Conservation (phyloP, 2,329 filamentous ascomycete genomes). For the Aspergillus sp. region DNA sequence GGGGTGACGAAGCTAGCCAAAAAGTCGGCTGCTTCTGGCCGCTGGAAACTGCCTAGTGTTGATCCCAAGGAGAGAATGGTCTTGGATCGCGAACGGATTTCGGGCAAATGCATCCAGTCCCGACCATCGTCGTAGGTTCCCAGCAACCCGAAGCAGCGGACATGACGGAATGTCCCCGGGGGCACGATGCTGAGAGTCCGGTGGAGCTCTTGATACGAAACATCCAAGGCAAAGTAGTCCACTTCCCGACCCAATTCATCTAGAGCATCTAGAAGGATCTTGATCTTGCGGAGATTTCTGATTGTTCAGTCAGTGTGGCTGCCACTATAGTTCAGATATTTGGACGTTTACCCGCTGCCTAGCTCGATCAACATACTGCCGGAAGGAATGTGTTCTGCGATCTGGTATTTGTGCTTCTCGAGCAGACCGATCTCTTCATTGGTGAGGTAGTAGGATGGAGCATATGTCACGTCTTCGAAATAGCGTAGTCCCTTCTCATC, state of each 20-base stretch:
- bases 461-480: conserved; percentile 32
- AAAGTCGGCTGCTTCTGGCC: conserved; percentile 8
- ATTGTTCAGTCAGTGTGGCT: neutral
- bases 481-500: conserved; percentile 26
- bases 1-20: conserved; percentile 6
- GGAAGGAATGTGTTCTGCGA: conserved; percentile 4
- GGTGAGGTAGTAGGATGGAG: conserved; percentile 12
- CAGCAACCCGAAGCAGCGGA: conserved; percentile 73
- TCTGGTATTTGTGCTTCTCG: conserved; percentile 8
- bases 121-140: conserved; percentile 87
- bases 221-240: conserved; percentile 83
- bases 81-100: conserved; percentile 40
- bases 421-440: conserved; percentile 10
- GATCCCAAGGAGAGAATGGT: conserved; percentile 15
- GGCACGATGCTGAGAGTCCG: conserved; percentile 68
- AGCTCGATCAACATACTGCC: conserved; percentile 15
- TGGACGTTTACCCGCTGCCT: conserved; percentile 14
- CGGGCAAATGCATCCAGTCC: conserved; percentile 70
- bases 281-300: conserved; percentile 71
- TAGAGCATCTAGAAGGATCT: conserved; percentile 74
- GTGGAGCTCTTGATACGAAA: conserved; percentile 73
- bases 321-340: conserved; percentile 47
- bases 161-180: conserved; percentile 61
- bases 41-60: conserved; percentile 13
- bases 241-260: conserved; percentile 71